Base-by-base conservation (phyloP, 2,329 filamentous ascomycete genomes). In the Cytospora paraplurivora region DNA sequence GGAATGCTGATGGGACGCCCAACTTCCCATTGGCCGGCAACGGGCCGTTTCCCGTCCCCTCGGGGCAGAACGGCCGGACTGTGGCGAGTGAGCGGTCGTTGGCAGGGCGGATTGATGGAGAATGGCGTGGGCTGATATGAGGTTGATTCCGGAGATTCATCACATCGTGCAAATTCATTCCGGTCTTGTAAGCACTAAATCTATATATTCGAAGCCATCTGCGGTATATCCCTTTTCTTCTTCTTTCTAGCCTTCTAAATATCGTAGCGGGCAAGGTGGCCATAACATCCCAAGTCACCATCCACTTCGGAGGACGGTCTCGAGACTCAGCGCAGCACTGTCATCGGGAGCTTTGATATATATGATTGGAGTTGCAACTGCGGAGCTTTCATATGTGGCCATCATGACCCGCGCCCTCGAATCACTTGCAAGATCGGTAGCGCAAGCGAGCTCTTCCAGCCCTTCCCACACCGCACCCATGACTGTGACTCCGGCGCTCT, bases 1-100 rank as follows among this genome's bases (percentile, higher is more conserved):
- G 74, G 73, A 73, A 76, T 33, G 70, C 72, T 1, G 71, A 74
- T 35, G 74, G 74, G 7, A 74, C 71, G 38, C 75, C 75, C 0
- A 70, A 68, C 3, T 76, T 76, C 41, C 74, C 74, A 0, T 59
- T 70, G 21, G 74, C 74, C 3, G 71, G 72, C 63, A 76, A 76
- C 32, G 75, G 74, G 3, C 74, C 75, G 11, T 73, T 75, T 37
- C 51, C 60, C 4, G 73, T 74, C 7, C 74, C 73, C 0, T 68
- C 72, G 8, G 74, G 74, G 1, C 73, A 76, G 63, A 66, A 70
- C 15, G 67, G 66, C 1, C 59, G 65, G 57, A 63, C 35, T 5
- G 10, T 50, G 49, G 59, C 54, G 7, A 34, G 44, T 35, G 47
- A 62, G 17, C 53, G 63, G 27, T 64, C 63, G 6, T 34, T 69